Percentiles rank a stretch among this genome's conserved stretches.
Conservation (phyloP, 1,139 yeast species). For the Barnettozyma hawaiiensis region DNA sequence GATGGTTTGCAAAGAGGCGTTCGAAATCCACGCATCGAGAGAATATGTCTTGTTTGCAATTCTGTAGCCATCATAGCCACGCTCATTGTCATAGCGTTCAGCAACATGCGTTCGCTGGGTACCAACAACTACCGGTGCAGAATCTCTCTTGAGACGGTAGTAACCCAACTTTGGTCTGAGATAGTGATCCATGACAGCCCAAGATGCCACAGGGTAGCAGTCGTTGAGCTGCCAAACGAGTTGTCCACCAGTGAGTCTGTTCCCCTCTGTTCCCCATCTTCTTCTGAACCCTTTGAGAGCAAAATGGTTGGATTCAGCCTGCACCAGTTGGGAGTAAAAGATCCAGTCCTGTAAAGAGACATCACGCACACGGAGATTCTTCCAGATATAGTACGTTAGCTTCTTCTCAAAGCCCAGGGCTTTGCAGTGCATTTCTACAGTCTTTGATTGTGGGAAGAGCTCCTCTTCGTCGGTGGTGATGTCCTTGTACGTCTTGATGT, state of each 20-base stretch:
- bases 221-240: conserved; percentile 21
- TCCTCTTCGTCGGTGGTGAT: conserved; percentile 11
- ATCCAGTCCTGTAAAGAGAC: conserved; percentile 15
- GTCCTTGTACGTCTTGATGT: conserved; percentile 11
- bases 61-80: neutral
- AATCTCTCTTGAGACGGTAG: conserved; percentile 13
- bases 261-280: conserved; percentile 12
- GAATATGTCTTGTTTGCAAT: neutral
- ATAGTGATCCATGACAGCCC: conserved; percentile 17
- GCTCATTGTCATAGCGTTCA: neutral
- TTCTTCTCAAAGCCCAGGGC: conserved; percentile 17
- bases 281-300: conserved; percentile 17
- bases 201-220: conserved; percentile 18
- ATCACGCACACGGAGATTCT: conserved; percentile 11
- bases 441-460: conserved; percentile 13
- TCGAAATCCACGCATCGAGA: conserved; percentile 12
- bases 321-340: conserved; percentile 17
- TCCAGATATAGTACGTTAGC: conserved; percentile 14
- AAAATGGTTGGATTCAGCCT: conserved; percentile 15
- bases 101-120: conserved; percentile 5
- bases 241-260: conserved; percentile 16
- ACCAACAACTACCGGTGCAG: conserved; percentile 12
- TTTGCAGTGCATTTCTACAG: conserved; percentile 17
- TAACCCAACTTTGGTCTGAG: conserved; percentile 17
- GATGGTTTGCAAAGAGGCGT: neutral